Percentiles rank a stretch among this genome's conserved stretches.
phyloP scores from a whole-genome alignment of 495 filamentous ascomycete genomes.

The Talaromyces stipitatus region DNA sequence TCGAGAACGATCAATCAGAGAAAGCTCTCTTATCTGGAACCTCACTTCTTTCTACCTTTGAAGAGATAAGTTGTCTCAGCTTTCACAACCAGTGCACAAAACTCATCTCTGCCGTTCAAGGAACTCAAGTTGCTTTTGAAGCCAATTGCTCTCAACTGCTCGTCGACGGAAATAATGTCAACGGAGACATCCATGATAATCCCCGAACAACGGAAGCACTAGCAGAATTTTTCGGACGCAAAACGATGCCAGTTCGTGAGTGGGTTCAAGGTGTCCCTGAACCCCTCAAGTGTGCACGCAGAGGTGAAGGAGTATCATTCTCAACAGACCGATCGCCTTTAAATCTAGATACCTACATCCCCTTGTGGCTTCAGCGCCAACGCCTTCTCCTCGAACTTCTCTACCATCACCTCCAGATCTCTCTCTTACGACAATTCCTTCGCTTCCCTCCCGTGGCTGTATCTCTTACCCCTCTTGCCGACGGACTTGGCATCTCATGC shows the following conservation, averaged over 20 bases:
- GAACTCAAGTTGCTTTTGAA: slow-evolving; percentile 3
- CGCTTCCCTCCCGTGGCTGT: slow-evolving; percentile 10
- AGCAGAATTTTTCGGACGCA: slow-evolving; percentile 21
- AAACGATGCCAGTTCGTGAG: slow-evolving; percentile 15
- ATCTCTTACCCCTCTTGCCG: slow-evolving; percentile 16
- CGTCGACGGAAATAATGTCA: background rate
- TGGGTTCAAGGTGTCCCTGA: slow-evolving; percentile 32
- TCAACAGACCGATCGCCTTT: slow-evolving; percentile 27
- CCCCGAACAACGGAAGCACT: slow-evolving; percentile 9
- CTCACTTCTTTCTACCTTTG: background rate
- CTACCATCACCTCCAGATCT: slow-evolving; percentile 21
- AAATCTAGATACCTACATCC: slow-evolving; percentile 25
- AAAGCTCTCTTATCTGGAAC: slow-evolving; percentile 7
- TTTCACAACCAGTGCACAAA: slow-evolving; percentile 12
- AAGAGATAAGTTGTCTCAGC: slow-evolving; percentile 13
- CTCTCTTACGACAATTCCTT: slow-evolving; percentile 18
- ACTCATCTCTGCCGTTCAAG: background rate
- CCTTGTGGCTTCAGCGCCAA: slow-evolving; percentile 27
- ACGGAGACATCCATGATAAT: background rate
- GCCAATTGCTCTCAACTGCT: background rate
- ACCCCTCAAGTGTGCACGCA: slow-evolving; percentile 24
- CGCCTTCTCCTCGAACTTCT: slow-evolving; percentile 20
- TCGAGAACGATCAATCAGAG: background rate
- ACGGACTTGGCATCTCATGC: slow-evolving; percentile 35
- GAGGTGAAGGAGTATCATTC: slow-evolving; percentile 23